Conservation (phyloP, 1,139 yeast species). For the Torulaspora pretoriensis region DNA sequence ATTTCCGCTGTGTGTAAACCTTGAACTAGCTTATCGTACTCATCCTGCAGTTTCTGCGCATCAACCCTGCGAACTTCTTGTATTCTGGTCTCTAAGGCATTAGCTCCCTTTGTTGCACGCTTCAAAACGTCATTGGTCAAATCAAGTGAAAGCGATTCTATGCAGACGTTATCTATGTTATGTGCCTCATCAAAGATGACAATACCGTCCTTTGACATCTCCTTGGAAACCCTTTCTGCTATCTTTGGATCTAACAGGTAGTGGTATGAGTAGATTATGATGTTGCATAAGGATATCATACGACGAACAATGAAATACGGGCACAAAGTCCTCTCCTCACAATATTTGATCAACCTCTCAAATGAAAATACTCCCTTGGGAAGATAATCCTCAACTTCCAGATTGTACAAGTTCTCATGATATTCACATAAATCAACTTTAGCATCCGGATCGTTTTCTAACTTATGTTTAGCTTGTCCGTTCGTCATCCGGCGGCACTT, state of each 20-base stretch:
- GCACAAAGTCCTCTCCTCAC: conserved; percentile 76
- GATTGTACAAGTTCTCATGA: conserved; percentile 82
- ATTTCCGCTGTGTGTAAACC: conserved; percentile 52
- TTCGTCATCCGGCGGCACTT: conserved; percentile 91
- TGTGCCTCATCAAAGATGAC: conserved; percentile 98
- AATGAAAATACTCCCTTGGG: conserved; percentile 95
- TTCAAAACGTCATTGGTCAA: conserved; percentile 77
- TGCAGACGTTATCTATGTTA: conserved; percentile 96
- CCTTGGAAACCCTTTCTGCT: conserved; percentile 90
- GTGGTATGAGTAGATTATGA: conserved; percentile 93
- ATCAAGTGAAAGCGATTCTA: conserved; percentile 88
- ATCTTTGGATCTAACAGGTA: conserved; percentile 94
- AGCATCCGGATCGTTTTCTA: conserved; percentile 57
- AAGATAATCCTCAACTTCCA: conserved; percentile 81
- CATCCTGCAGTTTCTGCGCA: conserved; percentile 77
- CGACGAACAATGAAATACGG: conserved; percentile 97
- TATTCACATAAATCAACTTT: conserved; percentile 67
- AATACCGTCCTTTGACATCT: conserved; percentile 86
- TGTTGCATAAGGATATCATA: conserved; percentile 93
- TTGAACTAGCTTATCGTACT: conserved; percentile 84
- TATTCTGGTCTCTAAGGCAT: conserved; percentile 65
- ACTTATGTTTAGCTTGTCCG: conserved; percentile 72
- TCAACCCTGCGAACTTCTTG: conserved; percentile 81
- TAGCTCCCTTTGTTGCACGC: conserved; percentile 79
- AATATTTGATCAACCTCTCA: conserved; percentile 71